phyloP scores from a whole-genome alignment of 2,329 filamentous ascomycete species.

The Chaetomiaceae sp. region DNA sequence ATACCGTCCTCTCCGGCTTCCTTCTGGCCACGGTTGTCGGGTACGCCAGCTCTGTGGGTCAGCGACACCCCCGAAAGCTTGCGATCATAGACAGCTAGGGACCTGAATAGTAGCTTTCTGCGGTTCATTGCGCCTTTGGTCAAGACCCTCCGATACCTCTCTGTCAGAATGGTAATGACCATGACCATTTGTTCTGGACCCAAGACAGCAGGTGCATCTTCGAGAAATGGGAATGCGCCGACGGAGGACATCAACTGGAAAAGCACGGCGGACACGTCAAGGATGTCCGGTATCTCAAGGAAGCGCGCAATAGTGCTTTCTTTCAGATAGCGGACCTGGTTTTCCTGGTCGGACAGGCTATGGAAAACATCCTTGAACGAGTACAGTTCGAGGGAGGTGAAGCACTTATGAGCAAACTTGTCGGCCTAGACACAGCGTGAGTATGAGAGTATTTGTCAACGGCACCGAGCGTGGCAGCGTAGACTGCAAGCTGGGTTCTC shows the following conservation, averaged over 20 bases:
- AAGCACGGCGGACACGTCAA: slow-evolving; percentile 62
- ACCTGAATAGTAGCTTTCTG: slow-evolving; percentile 64
- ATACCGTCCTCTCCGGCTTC: neutral
- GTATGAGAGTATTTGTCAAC: no score
- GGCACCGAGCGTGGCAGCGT: neutral
- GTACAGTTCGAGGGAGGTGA: slow-evolving; percentile 67
- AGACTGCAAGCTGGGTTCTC: slow-evolving; percentile 22
- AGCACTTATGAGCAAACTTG: slow-evolving; percentile 65
- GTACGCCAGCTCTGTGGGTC: no score
- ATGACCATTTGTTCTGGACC: slow-evolving; percentile 67
- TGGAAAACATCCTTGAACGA: slow-evolving; percentile 71
- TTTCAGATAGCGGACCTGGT: slow-evolving; percentile 60
- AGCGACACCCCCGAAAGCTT: slow-evolving; percentile 38
- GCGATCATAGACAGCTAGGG: slow-evolving; percentile 67
- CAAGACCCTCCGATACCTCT: slow-evolving; percentile 62
- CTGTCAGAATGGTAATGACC: slow-evolving; percentile 68
- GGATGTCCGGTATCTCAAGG: slow-evolving; percentile 66
- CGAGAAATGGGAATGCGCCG: slow-evolving; percentile 68
- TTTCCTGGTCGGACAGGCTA: slow-evolving; percentile 61
- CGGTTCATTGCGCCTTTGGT: slow-evolving; percentile 54
- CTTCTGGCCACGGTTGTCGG: no score
- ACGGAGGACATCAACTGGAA: slow-evolving; percentile 70
- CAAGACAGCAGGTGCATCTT: slow-evolving; percentile 65
- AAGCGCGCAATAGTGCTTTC: slow-evolving; percentile 68
- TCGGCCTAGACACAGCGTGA: slow-evolving; percentile 42